Conservation (phyloP, 2,329 filamentous ascomycete species). For the Cadophora sp. region DNA sequence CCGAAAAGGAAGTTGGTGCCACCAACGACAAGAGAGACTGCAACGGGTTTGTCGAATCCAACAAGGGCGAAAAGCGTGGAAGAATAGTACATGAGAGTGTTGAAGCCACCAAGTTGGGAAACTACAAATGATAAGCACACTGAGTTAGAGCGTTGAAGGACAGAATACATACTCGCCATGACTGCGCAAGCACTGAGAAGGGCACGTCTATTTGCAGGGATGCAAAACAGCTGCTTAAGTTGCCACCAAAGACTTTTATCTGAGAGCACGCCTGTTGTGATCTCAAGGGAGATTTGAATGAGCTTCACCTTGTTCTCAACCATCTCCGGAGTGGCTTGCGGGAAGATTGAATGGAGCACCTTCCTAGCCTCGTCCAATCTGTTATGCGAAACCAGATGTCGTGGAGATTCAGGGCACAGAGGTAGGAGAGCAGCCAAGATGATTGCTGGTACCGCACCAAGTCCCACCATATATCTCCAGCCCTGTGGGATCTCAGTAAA, state of each 20-base stretch:
- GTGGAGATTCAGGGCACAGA: not conserved
- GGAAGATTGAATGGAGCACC: no score
- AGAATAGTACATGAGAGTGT: conserved; percentile 1
- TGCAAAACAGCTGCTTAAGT: not conserved
- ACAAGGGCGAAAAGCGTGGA: not conserved
- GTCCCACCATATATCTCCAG: not conserved
- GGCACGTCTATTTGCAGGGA: not conserved
- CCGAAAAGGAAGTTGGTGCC: not conserved
- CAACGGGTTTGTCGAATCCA: not conserved
- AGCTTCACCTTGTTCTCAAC: no score
- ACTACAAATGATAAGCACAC: not conserved
- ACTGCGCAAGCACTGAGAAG: not conserved
- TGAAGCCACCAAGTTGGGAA: not conserved
- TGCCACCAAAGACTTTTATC: not conserved
- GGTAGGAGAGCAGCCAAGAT: not conserved
- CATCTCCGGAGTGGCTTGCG: no score
- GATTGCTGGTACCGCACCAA: not conserved
- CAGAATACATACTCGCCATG: not conserved
- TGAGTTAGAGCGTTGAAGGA: no score
- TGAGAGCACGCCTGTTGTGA: not conserved
- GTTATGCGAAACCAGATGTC: no score
- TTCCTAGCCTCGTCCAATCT: no score
- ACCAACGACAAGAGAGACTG: not conserved
- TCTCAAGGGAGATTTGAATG: no score
- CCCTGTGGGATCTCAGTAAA: not conserved